phyloP scores from a whole-genome alignment of 2,329 filamentous ascomycete species.

The Thielaviopsis euricoi region DNA sequence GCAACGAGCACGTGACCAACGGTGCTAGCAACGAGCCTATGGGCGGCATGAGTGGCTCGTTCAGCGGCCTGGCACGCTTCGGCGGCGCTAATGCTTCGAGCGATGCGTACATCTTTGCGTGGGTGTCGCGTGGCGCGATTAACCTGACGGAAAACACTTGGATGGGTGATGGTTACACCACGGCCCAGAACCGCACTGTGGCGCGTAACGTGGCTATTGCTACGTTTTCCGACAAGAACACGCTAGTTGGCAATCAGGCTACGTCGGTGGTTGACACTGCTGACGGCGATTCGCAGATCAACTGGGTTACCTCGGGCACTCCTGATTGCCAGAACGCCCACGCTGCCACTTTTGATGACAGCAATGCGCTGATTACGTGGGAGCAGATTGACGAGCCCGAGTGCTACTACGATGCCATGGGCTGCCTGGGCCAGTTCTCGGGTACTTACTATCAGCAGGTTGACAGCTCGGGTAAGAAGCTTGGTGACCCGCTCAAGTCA shows the following conservation, averaged over 20 bases:
- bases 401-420: slow-evolving; percentile 41
- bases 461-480: slow-evolving; percentile 30
- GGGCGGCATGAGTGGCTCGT: slow-evolving; percentile 48
- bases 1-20: slow-evolving; percentile 45
- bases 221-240: slow-evolving; percentile 40
- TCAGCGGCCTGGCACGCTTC: slow-evolving; percentile 39
- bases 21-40: slow-evolving; percentile 40
- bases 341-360: slow-evolving; percentile 35
- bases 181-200: slow-evolving; percentile 33
- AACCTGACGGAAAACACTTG: slow-evolving; percentile 37
- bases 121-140: slow-evolving; percentile 42
- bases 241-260: slow-evolving; percentile 34
- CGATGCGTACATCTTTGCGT: slow-evolving; percentile 41
- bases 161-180: slow-evolving; percentile 40
- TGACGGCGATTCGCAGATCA: slow-evolving; percentile 40
- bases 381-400: slow-evolving; percentile 40
- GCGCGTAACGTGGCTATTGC: slow-evolving; percentile 44
- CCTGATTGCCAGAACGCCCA: slow-evolving; percentile 42
- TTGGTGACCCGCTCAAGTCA: slow-evolving; percentile 33
- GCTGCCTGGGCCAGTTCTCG: slow-evolving; percentile 39
- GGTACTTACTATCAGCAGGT: slow-evolving; percentile 45
- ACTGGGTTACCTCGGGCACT: slow-evolving; percentile 36
- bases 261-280: slow-evolving; percentile 33
- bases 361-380: slow-evolving; percentile 39
- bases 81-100: slow-evolving; percentile 19